Evolutionary conservation across 2,329 filamentous ascomycete species (phyloP).

Genomic region (Paecilomyces formosus): DNA sequence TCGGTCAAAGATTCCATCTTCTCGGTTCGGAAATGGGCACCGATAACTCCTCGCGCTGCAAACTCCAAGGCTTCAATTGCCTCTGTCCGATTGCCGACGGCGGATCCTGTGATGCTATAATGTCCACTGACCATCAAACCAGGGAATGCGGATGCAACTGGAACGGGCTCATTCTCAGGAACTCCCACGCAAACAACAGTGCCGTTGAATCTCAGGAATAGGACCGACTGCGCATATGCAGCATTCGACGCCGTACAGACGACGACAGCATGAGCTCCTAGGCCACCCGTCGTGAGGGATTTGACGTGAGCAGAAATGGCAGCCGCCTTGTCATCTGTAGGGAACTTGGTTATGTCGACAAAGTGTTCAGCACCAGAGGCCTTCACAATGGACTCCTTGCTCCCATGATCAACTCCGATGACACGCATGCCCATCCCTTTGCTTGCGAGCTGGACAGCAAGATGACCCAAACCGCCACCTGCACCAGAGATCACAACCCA

Average conservation of each 20-base stretch:
- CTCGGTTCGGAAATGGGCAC: constrained; percentile 37
- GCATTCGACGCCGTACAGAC: constrained; percentile 47
- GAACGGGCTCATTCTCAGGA: constrained; percentile 38
- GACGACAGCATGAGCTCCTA: constrained; percentile 55
- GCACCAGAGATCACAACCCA: constrained; percentile 55
- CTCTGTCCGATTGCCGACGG: constrained; percentile 45
- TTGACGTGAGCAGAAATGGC: constrained; percentile 50
- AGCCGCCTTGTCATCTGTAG: constrained; percentile 38
- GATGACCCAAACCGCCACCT: constrained; percentile 58
- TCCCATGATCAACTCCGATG: constrained; percentile 58
- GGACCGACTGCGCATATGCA: constrained; percentile 44
- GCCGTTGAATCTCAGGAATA: constrained; percentile 43
- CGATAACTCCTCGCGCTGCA: constrained; percentile 41
- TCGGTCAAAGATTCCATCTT: constrained; percentile 42
- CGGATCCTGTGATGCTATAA: constrained; percentile 42
- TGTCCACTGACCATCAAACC: constrained; percentile 34
- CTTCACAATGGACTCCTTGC: constrained; percentile 52
- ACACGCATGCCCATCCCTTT: constrained; percentile 57
- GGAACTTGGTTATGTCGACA: constrained; percentile 51
- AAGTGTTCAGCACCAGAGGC: constrained; percentile 60
- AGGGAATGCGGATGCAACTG: constrained; percentile 41
- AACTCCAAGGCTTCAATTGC: constrained; percentile 44
- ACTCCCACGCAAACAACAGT: constrained; percentile 47
- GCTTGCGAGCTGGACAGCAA: constrained; percentile 54
- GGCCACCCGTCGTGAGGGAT: constrained; percentile 44